Evolutionary conservation across 1,139 yeast genomes (phyloP).

Genomic region (Hansenula sp.): DNA sequence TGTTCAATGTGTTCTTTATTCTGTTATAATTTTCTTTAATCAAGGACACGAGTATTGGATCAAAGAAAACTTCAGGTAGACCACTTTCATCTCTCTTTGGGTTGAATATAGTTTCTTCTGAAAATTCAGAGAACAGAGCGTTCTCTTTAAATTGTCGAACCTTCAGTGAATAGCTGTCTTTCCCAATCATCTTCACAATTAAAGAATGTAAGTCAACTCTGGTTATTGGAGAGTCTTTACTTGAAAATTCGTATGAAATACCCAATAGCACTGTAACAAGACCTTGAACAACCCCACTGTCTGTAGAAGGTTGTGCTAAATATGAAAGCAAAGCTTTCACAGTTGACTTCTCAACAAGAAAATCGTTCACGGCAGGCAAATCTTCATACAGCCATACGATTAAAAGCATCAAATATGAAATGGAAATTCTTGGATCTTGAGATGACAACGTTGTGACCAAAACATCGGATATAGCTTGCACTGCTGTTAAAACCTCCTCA

Average conservation of each 20-base stretch:
- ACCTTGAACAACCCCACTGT: conserved; percentile 66
- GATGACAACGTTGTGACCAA: conserved; percentile 61
- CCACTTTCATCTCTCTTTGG: conserved; percentile 75
- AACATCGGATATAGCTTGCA: conserved; percentile 79
- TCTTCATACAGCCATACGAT: conserved; percentile 81
- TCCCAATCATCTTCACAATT: conserved; percentile 68
- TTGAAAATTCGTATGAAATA: conserved; percentile 75
- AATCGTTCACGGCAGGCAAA: conserved; percentile 68
- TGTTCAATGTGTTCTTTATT: conserved; percentile 66
- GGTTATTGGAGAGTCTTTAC: conserved; percentile 65
- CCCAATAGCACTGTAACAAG: conserved; percentile 74
- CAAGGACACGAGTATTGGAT: conserved; percentile 56
- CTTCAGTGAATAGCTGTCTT: conserved; percentile 73
- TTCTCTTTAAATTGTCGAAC: conserved; percentile 69
- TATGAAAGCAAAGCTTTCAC: conserved; percentile 67
- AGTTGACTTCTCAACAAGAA: conserved; percentile 63
- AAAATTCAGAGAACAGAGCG: conserved; percentile 52
- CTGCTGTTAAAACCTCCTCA: conserved; percentile 70
- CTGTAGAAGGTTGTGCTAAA: conserved; percentile 57
- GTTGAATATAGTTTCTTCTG: conserved; percentile 40
- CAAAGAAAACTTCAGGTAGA: conserved; percentile 78
- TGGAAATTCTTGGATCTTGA: conserved; percentile 71
- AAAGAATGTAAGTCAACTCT: conserved; percentile 62
- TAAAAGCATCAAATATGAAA: conserved; percentile 75
- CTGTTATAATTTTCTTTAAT: conserved; percentile 70